Percentiles rank a stretch among this genome's conserved stretches.
These are phyloP conservation scores for Pleurotus tuber-regium DNA, from an alignment of 768 basidiomycete genomes.

Conservation along the genomic window DNA sequence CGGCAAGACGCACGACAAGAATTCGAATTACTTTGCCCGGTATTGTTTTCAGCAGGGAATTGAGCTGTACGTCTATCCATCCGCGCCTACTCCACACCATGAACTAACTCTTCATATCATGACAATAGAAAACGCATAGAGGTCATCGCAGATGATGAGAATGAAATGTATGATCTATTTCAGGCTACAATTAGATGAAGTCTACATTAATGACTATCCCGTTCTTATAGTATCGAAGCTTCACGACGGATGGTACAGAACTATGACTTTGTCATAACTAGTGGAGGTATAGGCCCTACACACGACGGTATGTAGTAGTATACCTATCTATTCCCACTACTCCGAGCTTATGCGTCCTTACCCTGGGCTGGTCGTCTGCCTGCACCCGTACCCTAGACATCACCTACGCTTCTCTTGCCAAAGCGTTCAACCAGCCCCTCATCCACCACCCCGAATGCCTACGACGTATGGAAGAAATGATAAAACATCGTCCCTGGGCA, in stretches of 20 bases:
- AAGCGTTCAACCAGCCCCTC: conserved; percentile 74
- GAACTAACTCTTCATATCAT: too few relatives aligned
- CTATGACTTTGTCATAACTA: conserved; percentile 90
- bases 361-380: neutral
- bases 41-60: conserved; percentile 89
- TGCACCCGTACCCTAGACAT: conserved; percentile 53
- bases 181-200: neutral
- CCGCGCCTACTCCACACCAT: too few relatives aligned
- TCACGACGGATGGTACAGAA: conserved; percentile 74
- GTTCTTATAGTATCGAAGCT: conserved; percentile 66
- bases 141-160: conserved; percentile 88
- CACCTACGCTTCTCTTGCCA: conserved; percentile 85
- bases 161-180: conserved; percentile 69
- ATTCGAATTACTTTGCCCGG: conserved; percentile 84
- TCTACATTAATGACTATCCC: neutral
- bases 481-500: conserved; percentile 54
- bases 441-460: conserved; percentile 78
- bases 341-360: neutral
- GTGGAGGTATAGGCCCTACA: conserved; percentile 90
- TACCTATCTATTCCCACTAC: too few relatives aligned
- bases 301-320: conserved; percentile 91
- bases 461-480: conserved; percentile 63
- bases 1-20: conserved; percentile 83
- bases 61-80: conserved; percentile 55
- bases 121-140: conserved; percentile 76